Evolutionary conservation across 306 rosid genomes (phyloP), one percentile per base, ranked within the genome.

Genomic region (Glycine latifolia): DNA sequence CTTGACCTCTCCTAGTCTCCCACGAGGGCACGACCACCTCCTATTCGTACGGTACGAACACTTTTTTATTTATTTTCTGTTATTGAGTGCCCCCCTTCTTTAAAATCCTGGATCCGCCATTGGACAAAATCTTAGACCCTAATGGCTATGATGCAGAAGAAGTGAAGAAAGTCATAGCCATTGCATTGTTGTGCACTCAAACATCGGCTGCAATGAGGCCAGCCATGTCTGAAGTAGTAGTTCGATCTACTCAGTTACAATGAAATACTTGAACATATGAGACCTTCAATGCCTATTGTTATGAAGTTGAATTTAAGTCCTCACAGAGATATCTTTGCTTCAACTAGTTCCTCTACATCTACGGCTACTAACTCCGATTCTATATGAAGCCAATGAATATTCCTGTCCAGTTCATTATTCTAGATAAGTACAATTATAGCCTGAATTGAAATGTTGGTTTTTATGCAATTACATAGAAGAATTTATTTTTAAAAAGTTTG

Each of bases 151-250:
- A 75, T 60, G 71, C 17, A 65, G 88, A 88, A 85, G 89, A 85
- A 53, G 69, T 88, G 71, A 86, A 79, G 75, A 89, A 67, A 49
- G 44, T 83, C 6, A 33, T 86, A 60, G 90, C 85, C 58, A 86
- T 89, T 33, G 91, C 90, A 69, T 70, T 89, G 31, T 43, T 82
- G 62, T 91, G 92, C 88, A 84, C 88, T 55, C 92, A 91, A 69
- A 67, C 89, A 73, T 83, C 92, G 0, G 49, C 89, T 17, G 52
- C 82, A 8, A 3, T 15, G 53, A 89, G 95, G 67, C 91, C 95
- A 77, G 77, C 91, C 13, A 91, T 89, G 92, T 86, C 92, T 70
- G 92, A 91, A 81, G 56, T 88, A 0, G 86, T 83, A 1, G 88
- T 76, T 49, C n/a, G n/a, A n/a, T n/a, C 63, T 85, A 56, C 90